Conservation (phyloP, 257 asterid species). For the Capsicum baccatum region DNA sequence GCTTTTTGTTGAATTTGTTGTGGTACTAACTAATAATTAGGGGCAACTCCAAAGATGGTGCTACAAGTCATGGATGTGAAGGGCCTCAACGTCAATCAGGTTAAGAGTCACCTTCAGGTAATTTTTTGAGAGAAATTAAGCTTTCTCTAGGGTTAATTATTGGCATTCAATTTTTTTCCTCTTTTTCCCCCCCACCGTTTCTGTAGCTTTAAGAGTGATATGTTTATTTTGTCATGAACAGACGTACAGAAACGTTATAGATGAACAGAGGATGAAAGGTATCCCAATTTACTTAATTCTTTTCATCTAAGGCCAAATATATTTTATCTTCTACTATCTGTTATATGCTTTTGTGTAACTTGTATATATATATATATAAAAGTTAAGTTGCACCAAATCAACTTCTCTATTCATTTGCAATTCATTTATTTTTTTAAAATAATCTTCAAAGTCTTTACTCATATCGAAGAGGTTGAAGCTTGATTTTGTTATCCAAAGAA, state of each 20-base stretch:
- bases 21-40: conserved; percentile 36
- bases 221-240: conserved; percentile 39
- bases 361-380: too few relatives aligned
- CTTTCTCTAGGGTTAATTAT: not conserved
- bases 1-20: not conserved
- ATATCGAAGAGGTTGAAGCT: not conserved
- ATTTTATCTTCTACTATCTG: too few relatives aligned
- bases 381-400: not conserved
- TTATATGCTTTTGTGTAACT: too few relatives aligned
- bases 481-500: not conserved
- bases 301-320: too few relatives aligned
- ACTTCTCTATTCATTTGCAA: not conserved
- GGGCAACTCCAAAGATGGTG: conserved; percentile 87
- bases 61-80: conserved; percentile 74
- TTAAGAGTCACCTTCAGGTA: conserved; percentile 90
- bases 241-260: conserved; percentile 81
- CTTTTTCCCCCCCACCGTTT: not conserved
- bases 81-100: conserved; percentile 70
- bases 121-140: conserved; percentile 2
- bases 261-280: conserved; percentile 70
- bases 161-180: too few relatives aligned
- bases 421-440: not conserved
- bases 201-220: not conserved
- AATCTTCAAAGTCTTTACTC: not conserved
- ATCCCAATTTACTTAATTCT: too few relatives aligned